Evolutionary conservation across 2,329 filamentous ascomycete genomes (phyloP), one percentile per base, ranked within the genome.

Genomic region (Torrubiellomyces zombiae): DNA sequence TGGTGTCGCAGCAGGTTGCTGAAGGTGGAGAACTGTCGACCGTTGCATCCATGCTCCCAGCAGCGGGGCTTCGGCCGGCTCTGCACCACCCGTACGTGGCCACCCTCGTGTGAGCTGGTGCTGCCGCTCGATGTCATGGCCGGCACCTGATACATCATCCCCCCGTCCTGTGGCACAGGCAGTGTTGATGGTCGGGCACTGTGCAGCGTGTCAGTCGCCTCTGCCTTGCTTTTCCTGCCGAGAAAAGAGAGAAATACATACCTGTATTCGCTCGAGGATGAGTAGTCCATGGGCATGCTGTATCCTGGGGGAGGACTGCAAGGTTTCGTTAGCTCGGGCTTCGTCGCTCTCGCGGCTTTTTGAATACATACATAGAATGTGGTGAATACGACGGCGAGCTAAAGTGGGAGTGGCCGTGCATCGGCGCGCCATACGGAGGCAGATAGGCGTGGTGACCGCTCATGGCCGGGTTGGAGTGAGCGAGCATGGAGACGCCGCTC

Each of bases 31-130:
- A 95, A 95, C 43, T 92, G 80, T 16, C 85, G 74, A 12, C 86
- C 86, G 42, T 94, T 93, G 59, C 86, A 95, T 8, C 85, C 86
- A 44, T 95, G 86, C 32, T 94, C 86, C 80, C 81, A 95, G 51
- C 86, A 94, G 47, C 92, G 82, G 22, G 85, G 83, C 54, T 92
- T 92, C n/a, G 82, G 82, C 35, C 79, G 67, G 38, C 71, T 74
- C 47, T 78, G 75, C 11, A 83, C 63, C 10, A 83, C 69, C 30
- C 78, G 64, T 19, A 80, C 71, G 35, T 70, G 56, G 21, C 56
- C 45, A 18, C 50, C 47, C 33, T 57, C 51, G 33, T 54, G 48
- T 35, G 37, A 38, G 36, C 38, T 33, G 20, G 42, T 28, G 30
- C 43, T 43, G 20, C 48, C 47, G 13, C 49, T 41, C n/a, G 50